Evolutionary conservation across 495 filamentous ascomycete species (phyloP), one percentile per base, ranked within the genome.

Genomic region (Aspergillus baeticus): DNA sequence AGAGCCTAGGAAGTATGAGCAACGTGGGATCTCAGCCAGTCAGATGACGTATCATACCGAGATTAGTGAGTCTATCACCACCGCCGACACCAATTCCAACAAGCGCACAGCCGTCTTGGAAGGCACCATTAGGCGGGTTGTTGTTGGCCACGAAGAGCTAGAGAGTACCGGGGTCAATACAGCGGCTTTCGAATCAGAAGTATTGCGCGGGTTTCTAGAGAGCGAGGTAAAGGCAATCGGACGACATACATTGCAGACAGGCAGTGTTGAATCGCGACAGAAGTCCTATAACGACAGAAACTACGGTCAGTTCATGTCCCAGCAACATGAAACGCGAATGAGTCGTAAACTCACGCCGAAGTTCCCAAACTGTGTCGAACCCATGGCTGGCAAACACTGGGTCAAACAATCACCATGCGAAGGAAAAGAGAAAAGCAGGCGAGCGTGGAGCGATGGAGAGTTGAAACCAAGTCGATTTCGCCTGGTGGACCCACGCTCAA

Each of bases 231-330:
- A 58, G 59, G 21, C 37, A 53, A 5, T 6, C 6, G 15, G 18
- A 33, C 47, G 34, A 86, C 93, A 59, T 83, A 98, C 93, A 82
- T 96, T 96, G 84, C 92, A 97, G 61, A 96, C 84, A 59, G 94
- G 94, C 66, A 99, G 80, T 59, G 93, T 97, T 59, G 92, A 92
- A 77, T 96, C 91, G 64, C 89, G 88, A 85, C 94, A 99, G 70
- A 99, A 96, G 75, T 94, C 77, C 89, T 96, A 60, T 31, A 13
- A 18, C 26, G 36, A 50, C 46, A 44, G 53, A 55, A 36, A 39
- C 63, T 70, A 50, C 41, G 57, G 50, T 44, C 39, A 44, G 58
- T 57, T 39, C 53, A 49, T 58, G n/a, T n/a, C 49, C 23, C 1
- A 2, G 11, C 1, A 17, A 52, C 17, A 18, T 43, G n/a, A 34